Evolutionary conservation across 148 eudicot genomes (phyloP).

Genomic region (Rhododendron simsii): DNA sequence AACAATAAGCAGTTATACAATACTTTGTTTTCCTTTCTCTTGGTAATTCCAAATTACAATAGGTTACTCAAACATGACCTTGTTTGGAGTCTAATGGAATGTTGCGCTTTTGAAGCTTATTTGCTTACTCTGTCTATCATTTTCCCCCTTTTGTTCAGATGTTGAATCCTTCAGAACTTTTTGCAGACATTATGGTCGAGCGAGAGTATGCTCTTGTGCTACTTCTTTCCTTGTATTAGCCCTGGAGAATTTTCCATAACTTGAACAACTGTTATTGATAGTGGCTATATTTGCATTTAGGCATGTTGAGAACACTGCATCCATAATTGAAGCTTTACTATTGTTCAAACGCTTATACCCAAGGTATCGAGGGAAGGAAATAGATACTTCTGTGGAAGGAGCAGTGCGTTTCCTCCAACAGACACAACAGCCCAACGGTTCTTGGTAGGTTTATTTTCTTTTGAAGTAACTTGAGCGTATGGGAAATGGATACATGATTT

Average conservation of each 20-base stretch:
- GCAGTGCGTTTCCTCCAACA: constrained; percentile 22
- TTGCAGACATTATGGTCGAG: constrained; percentile 38
- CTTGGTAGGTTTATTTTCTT: constrained; percentile 29
- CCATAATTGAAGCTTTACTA: constrained; percentile 27
- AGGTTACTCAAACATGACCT: not conserved
- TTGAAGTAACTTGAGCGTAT: not conserved
- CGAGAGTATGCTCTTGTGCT: constrained; percentile 22
- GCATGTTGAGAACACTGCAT: constrained; percentile 34
- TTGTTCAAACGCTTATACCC: constrained; percentile 25
- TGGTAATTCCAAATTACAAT: no score
- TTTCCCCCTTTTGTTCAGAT: constrained; percentile 3
- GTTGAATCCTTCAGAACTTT: constrained; percentile 32
- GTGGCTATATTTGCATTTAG: constrained; percentile 4
- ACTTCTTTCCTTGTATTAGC: not conserved
- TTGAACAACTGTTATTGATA: not conserved
- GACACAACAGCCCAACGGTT: constrained; percentile 27
- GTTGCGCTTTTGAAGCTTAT: not conserved
- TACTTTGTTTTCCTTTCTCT: no score
- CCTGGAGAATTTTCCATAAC: not conserved
- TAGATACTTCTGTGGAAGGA: constrained; percentile 19
- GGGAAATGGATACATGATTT: not conserved
- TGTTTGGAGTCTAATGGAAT: not conserved
- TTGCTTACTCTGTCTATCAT: not conserved
- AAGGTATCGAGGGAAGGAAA: constrained; percentile 25
- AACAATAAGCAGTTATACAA: not conserved